A percentile compares a stretch with the other conserved stretches of the same genome.
These are phyloP conservation scores for Xerocomellus dryophilus DNA, from an alignment of 768 basidiomycete species.

Conservation along the genomic window DNA sequence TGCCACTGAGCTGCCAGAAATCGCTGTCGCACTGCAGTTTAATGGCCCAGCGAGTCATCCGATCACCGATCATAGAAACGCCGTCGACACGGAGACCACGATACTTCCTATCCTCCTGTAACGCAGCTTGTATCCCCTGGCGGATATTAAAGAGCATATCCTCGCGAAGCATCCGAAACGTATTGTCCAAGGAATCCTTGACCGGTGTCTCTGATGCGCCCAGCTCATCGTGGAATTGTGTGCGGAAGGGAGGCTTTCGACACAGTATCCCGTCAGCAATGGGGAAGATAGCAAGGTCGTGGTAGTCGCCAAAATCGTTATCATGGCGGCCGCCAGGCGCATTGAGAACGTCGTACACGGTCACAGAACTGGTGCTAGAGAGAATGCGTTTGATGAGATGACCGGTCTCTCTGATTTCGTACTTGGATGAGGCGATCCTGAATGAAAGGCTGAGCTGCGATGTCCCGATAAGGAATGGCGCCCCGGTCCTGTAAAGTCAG, in stretches of 20 bases:
- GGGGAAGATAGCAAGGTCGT: constrained; percentile 56
- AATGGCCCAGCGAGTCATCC: constrained; percentile 41
- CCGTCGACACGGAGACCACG: constrained; percentile 33
- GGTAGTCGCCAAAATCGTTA: constrained; percentile 61
- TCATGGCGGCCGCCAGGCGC: constrained; percentile 65
- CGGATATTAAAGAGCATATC: constrained; percentile 59
- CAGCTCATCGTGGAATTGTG: constrained; percentile 23
- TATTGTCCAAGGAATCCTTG: constrained; percentile 55
- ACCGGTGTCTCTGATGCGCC: constrained; percentile 30
- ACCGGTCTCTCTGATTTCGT: constrained; percentile 31
- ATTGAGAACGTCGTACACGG: constrained; percentile 13
- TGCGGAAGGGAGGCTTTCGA: constrained; percentile 44
- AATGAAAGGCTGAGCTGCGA: constrained; percentile 33
- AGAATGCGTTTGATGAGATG: constrained; percentile 42
- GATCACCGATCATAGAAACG: constrained; percentile 32
- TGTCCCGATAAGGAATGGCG: constrained; percentile 36
- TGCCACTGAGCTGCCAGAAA: constrained; percentile 33
- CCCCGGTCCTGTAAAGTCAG: constrained; percentile 35
- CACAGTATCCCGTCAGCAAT: constrained; percentile 57
- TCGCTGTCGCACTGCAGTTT: constrained; percentile 35
- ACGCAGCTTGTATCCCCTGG: constrained; percentile 46
- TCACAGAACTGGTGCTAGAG: constrained; percentile 18
- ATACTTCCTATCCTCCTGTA: constrained; percentile 35
- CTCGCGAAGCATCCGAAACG: constrained; percentile 62
- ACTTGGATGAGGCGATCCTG: constrained; percentile 20